Conservation (phyloP, 1,284 basidiomycete genomes). For the Cryptococcus wingfieldii region DNA sequence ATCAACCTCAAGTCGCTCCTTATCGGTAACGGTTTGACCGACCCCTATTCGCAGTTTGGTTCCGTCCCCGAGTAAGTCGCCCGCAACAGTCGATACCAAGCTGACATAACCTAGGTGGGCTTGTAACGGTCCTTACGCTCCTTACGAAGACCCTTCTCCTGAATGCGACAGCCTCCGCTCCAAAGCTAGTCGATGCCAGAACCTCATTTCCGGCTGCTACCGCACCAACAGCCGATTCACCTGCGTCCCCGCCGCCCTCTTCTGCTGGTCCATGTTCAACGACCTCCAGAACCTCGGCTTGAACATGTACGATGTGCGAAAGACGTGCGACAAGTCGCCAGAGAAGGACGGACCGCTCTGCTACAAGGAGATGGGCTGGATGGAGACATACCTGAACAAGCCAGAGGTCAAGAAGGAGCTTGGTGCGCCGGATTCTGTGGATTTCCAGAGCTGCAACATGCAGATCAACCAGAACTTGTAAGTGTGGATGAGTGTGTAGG, state of each 20-base stretch:
- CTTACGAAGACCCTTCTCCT: slow-evolving; percentile 40
- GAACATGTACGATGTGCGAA: slow-evolving; percentile 74
- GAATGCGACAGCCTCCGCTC: slow-evolving; percentile 36
- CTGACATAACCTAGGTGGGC: slow-evolving; percentile 49
- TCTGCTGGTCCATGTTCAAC: slow-evolving; percentile 53
- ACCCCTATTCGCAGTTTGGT: slow-evolving; percentile 69
- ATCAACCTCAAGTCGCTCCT: slow-evolving; percentile 75
- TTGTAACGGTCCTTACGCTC: slow-evolving; percentile 35
- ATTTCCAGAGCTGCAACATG: slow-evolving; percentile 61
- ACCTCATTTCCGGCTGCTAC: slow-evolving; percentile 48
- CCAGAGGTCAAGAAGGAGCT: slow-evolving; percentile 66
- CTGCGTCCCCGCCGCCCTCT: slow-evolving; percentile 54
- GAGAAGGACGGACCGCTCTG: slow-evolving; percentile 61
- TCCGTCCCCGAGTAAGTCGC: slow-evolving; percentile 63
- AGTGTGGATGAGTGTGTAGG: slow-evolving; percentile 3
- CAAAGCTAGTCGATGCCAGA: slow-evolving; percentile 43
- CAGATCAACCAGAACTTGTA: slow-evolving; percentile 51
- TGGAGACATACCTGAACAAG: slow-evolving; percentile 72
- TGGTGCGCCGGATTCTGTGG: slow-evolving; percentile 60
- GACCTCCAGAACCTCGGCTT: slow-evolving; percentile 52
- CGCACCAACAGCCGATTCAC: slow-evolving; percentile 52
- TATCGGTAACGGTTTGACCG: slow-evolving; percentile 62
- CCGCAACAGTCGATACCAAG: not conserved
- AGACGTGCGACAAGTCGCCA: slow-evolving; percentile 59
- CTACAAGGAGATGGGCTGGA: slow-evolving; percentile 72